A percentile compares a stretch with the other conserved stretches of the same genome.
Conservation (phyloP, 106 monocot species). For the Amphibolis antarctica region DNA sequence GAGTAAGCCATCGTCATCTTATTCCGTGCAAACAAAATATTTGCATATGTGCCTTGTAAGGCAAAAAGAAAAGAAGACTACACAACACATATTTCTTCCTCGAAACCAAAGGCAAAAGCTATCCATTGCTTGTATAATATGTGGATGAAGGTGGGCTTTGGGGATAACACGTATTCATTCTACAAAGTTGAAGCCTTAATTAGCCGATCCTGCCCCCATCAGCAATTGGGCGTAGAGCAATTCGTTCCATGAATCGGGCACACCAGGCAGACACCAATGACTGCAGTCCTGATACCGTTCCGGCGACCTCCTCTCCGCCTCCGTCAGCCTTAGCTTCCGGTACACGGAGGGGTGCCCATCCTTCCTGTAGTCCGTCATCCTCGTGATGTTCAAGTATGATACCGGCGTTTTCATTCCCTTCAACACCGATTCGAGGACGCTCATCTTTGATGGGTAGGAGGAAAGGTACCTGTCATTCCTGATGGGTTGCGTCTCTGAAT, state of each 20-base stretch:
- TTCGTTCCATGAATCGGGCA: conserved; percentile 95
- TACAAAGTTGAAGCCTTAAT: not conserved
- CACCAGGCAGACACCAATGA: conserved; percentile 96
- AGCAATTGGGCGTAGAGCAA: conserved; percentile 69
- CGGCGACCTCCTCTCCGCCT: conserved; percentile 34
- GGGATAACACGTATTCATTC: too few species aligned
- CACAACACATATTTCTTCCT: too few species aligned
- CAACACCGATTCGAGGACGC: conserved; percentile 48
- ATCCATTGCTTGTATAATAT: too few species aligned
- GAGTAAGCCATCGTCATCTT: too few species aligned
- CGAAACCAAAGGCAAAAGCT: too few species aligned
- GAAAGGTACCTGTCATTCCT: conserved; percentile 52
- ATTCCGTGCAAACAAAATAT: too few species aligned
- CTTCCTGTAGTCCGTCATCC: conserved; percentile 90
- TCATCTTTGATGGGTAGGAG: conserved; percentile 57
- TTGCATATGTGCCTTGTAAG: too few species aligned
- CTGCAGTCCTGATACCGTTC: conserved; percentile 75
- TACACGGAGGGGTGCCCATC: conserved; percentile 91
- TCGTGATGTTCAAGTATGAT: conserved; percentile 72
- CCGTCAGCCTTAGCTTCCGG: conserved; percentile 33
- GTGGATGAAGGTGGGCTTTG: too few species aligned
- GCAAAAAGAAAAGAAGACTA: too few species aligned
- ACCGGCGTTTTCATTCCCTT: conserved; percentile 63
- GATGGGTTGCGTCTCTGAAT: conserved; percentile 71
- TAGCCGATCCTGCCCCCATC: conserved; percentile 42